Percentiles rank a stretch among this genome's conserved stretches.
phyloP scores from a whole-genome alignment of 2,329 filamentous ascomycete genomes.

The Aspergillus sp. region DNA sequence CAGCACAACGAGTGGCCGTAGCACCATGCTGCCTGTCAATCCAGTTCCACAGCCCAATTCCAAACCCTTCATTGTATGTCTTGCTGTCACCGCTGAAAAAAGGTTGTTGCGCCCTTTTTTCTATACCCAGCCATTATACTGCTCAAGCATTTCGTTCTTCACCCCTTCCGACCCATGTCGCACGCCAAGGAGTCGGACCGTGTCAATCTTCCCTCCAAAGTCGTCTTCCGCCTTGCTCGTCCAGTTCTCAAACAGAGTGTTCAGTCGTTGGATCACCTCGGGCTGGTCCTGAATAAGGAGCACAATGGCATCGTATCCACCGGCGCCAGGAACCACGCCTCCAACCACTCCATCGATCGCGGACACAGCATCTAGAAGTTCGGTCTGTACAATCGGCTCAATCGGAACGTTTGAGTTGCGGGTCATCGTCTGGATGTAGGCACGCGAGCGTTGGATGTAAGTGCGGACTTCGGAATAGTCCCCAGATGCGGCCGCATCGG shows the following conservation, averaged over 20 bases:
- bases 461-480: slow-evolving; percentile 50
- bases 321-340: slow-evolving; percentile 89
- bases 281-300: slow-evolving; percentile 71
- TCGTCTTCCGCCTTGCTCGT: slow-evolving; percentile 44
- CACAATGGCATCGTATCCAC: slow-evolving; percentile 86
- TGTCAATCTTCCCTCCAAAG: slow-evolving; percentile 41
- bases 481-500: slow-evolving; percentile 38
- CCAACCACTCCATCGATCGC: slow-evolving; percentile 75
- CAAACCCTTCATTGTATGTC: not conserved
- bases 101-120: not conserved
- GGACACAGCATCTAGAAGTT: slow-evolving; percentile 71
- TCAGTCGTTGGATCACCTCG: slow-evolving; percentile 57
- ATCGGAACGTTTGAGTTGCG: slow-evolving; percentile 71
- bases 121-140: slow-evolving; percentile 36
- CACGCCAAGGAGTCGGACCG: slow-evolving; percentile 41
- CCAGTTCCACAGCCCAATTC: not conserved
- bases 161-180: slow-evolving; percentile 43
- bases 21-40: too few species aligned
- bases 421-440: slow-evolving; percentile 72
- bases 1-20: too few species aligned
- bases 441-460: slow-evolving; percentile 48
- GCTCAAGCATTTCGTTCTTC: slow-evolving; percentile 33
- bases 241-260: slow-evolving; percentile 63
- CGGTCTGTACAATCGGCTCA: slow-evolving; percentile 81
- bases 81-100: not conserved